phyloP scores from a whole-genome alignment of 495 filamentous ascomycete genomes.

The Podospora appendiculata region DNA sequence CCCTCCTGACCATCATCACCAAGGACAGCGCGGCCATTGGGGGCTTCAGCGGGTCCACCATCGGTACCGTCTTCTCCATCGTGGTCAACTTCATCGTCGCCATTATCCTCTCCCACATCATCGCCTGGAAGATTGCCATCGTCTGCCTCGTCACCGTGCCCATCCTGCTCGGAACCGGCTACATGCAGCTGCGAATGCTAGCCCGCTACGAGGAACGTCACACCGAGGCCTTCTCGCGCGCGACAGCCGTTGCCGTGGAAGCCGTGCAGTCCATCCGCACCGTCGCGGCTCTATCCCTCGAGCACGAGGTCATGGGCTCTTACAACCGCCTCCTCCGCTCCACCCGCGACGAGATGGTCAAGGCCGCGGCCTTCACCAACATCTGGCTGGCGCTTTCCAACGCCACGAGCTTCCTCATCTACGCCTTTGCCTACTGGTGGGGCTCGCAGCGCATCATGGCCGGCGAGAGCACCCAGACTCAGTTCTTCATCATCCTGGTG shows the following conservation, averaged over 20 bases:
- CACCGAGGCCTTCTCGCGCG: slow-evolving; percentile 60
- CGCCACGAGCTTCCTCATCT: slow-evolving; percentile 64
- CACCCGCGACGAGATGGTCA: slow-evolving; percentile 9
- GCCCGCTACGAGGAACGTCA: slow-evolving; percentile 59
- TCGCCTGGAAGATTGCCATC: slow-evolving; percentile 85
- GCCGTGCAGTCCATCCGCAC: slow-evolving; percentile 80
- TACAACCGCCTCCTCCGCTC: slow-evolving; percentile 36
- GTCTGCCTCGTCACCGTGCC: slow-evolving; percentile 73
- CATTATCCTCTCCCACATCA: slow-evolving; percentile 51
- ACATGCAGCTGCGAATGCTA: slow-evolving; percentile 61
- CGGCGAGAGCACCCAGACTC: slow-evolving; percentile 57
- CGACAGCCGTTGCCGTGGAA: slow-evolving; percentile 74
- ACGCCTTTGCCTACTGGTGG: slow-evolving; percentile 69
- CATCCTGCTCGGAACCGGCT: slow-evolving; percentile 66
- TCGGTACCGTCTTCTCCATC: slow-evolving; percentile 70
- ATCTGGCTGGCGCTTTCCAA: slow-evolving; percentile 68
- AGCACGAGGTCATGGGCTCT: slow-evolving; percentile 57
- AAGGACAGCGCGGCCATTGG: slow-evolving; percentile 72
- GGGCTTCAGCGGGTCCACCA: slow-evolving; percentile 66
- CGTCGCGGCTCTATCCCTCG: slow-evolving; percentile 56
- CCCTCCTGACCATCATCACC: slow-evolving; percentile 69
- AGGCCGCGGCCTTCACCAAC: slow-evolving; percentile 6
- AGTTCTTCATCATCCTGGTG: slow-evolving; percentile 75
- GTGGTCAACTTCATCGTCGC: slow-evolving; percentile 59
- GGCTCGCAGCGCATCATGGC: slow-evolving; percentile 64